Conservation (phyloP, 257 asterid species). For the Solanum neorickii region DNA sequence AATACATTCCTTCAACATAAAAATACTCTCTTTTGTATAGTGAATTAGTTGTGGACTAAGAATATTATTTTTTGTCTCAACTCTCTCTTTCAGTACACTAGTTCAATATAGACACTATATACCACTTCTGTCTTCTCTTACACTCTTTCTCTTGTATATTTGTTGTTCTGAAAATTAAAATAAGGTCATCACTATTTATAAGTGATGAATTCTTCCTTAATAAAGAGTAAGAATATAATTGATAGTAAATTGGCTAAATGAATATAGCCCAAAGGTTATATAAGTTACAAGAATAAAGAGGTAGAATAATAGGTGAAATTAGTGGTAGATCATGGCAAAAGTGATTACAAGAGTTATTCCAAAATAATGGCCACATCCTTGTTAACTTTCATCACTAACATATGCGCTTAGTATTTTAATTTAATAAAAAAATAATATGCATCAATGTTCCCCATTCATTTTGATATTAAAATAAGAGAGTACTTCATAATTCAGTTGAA, state of each 20-base stretch:
- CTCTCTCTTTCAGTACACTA: background rate
- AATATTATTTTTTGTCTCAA: background rate
- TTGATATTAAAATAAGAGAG: background rate
- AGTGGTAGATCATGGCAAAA: background rate
- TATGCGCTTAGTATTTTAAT: background rate
- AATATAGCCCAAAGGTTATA: background rate
- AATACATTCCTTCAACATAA: background rate
- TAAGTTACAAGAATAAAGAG: background rate
- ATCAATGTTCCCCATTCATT: background rate
- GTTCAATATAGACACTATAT: background rate
- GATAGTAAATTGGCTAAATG: background rate
- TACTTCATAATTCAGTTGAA: background rate
- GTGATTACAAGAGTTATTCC: background rate
- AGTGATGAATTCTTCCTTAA: background rate
- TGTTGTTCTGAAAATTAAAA: too few species aligned
- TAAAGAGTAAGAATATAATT: background rate
- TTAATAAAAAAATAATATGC: too few species aligned
- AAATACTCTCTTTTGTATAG: background rate
- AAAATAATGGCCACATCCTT: background rate
- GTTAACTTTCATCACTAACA: background rate
- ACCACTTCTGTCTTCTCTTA: background rate
- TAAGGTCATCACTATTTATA: background rate
- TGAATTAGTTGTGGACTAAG: background rate
- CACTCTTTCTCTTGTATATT: background rate
- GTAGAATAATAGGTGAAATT: background rate